Base-by-base conservation (phyloP, 345 rosid genomes). In the Clarkia xantiana region DNA sequence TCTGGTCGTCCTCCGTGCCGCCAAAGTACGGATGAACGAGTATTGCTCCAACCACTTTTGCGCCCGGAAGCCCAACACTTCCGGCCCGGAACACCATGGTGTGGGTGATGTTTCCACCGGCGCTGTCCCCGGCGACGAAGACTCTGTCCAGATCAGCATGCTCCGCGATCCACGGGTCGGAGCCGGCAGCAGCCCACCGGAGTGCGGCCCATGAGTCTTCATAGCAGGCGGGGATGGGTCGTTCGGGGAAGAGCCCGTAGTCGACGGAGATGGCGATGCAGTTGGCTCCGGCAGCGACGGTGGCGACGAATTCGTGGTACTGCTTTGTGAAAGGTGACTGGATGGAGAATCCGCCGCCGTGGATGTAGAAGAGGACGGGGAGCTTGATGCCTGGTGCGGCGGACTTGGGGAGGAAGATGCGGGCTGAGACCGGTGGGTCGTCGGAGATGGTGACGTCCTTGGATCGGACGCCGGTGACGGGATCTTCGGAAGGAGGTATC, bases 41-140 rank as follows among this genome's bases (percentile, higher is more conserved):
- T 9, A 67, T 23, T 40, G 59, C 50, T 8, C 54, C 56, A 1
- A 51, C 40, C 11, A 61, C 45, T 55, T 45, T 66, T 8, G 60
- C 16, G 3, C 71, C 67, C 2, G 14, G 11, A 42, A 68, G 40
- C 53, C 55, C 64, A 15, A 8, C 12, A 0, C 11, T 6, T 12
- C 79, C 66, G 3, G 61, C 64, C 54, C 46, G 46, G 14, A 58
- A 23, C 2, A 62, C 63, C 56, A 57, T 49, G 12, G 54, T 46
- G 29, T 77, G 77, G 45, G 69, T 61, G 12, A 70, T 60, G 45
- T 49, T 77, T 3, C 69, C 77, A 10, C 80, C 77, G 0, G 75
- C 72, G 18, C 75, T 71, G 23, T 70, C 72, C 2, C 79, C 77
- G 0, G 18, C 62, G 2, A 72, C 10, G 44, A 71, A 67, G 18